Base-by-base conservation (phyloP, 1,284 basidiomycete species). In the Rhodotorula sp. region DNA sequence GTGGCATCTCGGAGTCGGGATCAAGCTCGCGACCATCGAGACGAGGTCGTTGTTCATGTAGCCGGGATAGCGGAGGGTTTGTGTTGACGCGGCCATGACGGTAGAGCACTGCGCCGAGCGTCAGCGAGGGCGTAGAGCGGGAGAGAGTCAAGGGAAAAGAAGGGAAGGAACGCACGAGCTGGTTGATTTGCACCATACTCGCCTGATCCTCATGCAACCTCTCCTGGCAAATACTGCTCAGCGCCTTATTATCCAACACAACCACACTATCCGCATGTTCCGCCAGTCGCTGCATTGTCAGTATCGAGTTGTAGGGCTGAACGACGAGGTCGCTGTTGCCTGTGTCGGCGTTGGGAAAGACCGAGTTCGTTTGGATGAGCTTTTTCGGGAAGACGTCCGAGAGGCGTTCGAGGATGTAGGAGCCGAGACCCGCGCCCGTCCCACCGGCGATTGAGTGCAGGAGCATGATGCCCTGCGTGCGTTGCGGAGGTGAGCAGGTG, bases 21-120 rank as follows among this genome's bases (percentile, higher is more conserved):
- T 98, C 63, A 99, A 86, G 20, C 92, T 94, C 4, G 96, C 94
- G 67, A 99, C 91, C 77, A 99, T 97, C 34, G 94, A 93, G 73
- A 97, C 93, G 46, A 97, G 87, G 79, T 99, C 95, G 78, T 99
- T 99, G 84, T 99, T 99, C 95, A 98, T 99, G 82, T 99, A 99
- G 61, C 93, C 92, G 0, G 96, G 96, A 82, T 97, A 99, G 76
- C 96, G 88, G 31, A 99, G 85, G 24, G 96, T 99, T 77, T 95
- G 93, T 0, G 95, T 99, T 69, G 93, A 95, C 5, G 95, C 95
- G 16, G 95, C 91, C 86, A 97, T 95, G 60, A 96, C 93, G 2
- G 94, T 96, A 3, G 94, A 89, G 0, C 92, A 90, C 92, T 96
- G 20, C 40, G 34, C 2, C 9, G 40, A 8, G 44, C 37, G 57